A percentile compares a stretch with the other conserved stretches of the same genome.
These are phyloP conservation scores for Omphalea diandra DNA, from an alignment of 441 rosid genomes.

Conservation along the genomic window DNA sequence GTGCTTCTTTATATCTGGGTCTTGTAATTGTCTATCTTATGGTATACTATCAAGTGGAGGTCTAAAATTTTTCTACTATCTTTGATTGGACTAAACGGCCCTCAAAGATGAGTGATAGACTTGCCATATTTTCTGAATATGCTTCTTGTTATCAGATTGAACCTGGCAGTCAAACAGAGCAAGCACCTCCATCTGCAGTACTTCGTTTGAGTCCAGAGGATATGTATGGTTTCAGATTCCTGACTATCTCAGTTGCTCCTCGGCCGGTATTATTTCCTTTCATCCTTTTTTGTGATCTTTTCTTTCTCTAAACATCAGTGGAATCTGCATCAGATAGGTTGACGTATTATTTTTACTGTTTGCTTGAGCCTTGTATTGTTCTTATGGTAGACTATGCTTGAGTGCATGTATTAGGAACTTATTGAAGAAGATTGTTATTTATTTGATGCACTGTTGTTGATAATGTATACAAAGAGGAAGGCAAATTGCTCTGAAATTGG, in stretches of 20 bases:
- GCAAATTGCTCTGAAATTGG: background rate
- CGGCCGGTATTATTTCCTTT: slow-evolving; percentile 62
- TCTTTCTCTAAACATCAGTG: slow-evolving; percentile 9
- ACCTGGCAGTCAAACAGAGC: slow-evolving; percentile 99
- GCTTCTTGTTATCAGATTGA: slow-evolving; percentile 56
- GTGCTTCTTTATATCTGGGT: slow-evolving; percentile 12
- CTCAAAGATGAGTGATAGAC: background rate
- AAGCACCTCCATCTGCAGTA: slow-evolving; percentile 93
- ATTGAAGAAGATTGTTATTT: too few relatives aligned
- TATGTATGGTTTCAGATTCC: slow-evolving; percentile 80
- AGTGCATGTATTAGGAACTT: too few relatives aligned
- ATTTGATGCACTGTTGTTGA: background rate
- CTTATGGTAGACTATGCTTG: too few relatives aligned
- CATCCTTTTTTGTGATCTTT: slow-evolving; percentile 12
- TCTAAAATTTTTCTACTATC: background rate
- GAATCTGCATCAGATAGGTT: slow-evolving; percentile 11
- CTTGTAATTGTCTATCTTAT: slow-evolving; percentile 5
- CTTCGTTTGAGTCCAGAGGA: slow-evolving; percentile 73
- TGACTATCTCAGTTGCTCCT: slow-evolving; percentile 93
- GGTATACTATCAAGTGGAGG: background rate
- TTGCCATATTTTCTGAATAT: slow-evolving; percentile 13
- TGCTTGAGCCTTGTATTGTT: background rate
- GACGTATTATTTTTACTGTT: background rate
- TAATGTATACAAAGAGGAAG: background rate
- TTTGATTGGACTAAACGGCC: background rate